Percentiles rank a stretch among this genome's conserved stretches.
Conservation (phyloP, 192 early-diverging fungal species). For the Spizellomyces sp. region DNA sequence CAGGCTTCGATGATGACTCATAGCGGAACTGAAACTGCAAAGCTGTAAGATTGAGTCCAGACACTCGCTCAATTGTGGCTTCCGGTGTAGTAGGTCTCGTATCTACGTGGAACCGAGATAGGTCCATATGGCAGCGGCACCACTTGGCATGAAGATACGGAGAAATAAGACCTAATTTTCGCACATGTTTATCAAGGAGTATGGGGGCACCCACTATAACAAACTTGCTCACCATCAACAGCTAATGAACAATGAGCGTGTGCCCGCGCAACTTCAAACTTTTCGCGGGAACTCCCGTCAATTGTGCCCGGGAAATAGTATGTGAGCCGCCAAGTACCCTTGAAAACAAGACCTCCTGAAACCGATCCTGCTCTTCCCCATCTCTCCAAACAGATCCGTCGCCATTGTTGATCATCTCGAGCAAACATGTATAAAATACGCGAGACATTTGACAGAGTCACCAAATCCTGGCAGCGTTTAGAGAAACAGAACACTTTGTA, state of each 20-base stretch:
- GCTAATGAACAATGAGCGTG: too few species aligned
- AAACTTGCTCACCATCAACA: background rate
- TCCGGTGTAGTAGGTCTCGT: background rate
- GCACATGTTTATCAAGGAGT: too few species aligned
- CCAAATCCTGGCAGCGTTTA: slow-evolving; percentile 11
- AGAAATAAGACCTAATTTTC: background rate
- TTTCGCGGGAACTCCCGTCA: background rate
- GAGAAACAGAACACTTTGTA: too few species aligned
- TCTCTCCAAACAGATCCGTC: slow-evolving; percentile 18
- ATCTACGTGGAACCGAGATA: slow-evolving; percentile 19
- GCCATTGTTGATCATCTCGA: slow-evolving; percentile 37
- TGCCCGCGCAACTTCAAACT: background rate
- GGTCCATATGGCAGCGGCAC: slow-evolving; percentile 22
- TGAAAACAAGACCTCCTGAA: slow-evolving; percentile 20
- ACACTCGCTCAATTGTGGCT: background rate
- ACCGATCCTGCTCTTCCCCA: slow-evolving; percentile 16
- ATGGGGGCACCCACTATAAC: background rate
- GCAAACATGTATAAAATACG: slow-evolving; percentile 20
- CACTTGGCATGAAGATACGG: slow-evolving; percentile 27
- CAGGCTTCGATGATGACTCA: slow-evolving; percentile 14
- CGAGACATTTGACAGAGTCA: slow-evolving; percentile 8
- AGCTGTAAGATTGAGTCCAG: background rate
- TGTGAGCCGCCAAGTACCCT: slow-evolving; percentile 33
- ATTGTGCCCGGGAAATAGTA: slow-evolving; percentile 17
- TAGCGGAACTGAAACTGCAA: slow-evolving; percentile 15